Conservation (phyloP, 2,329 filamentous ascomycete species). For the Cladosporium austrohemisphaericum region DNA sequence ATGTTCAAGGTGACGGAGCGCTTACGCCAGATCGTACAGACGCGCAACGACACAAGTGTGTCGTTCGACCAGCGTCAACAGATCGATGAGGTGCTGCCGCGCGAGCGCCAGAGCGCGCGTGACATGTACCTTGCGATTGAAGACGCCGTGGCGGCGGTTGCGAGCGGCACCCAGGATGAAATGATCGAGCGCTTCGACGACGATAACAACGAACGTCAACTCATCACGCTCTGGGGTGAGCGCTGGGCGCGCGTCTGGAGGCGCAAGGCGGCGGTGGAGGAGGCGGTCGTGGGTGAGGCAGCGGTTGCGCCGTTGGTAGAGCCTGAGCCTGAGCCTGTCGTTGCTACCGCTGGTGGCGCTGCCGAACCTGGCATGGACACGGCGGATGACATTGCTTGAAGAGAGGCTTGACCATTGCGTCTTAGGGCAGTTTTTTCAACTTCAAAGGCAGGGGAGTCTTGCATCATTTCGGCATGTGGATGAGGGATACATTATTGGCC, state of each 20-base stretch:
- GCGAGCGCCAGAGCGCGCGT: constrained; percentile 70
- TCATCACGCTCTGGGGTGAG: constrained; percentile 75
- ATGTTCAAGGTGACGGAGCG: constrained; percentile 86
- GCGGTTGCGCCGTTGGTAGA: constrained; percentile 47
- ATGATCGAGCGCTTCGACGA: constrained; percentile 67
- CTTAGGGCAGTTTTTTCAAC: too few species aligned
- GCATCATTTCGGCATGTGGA: too few species aligned
- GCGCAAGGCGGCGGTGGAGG: constrained; percentile 79
- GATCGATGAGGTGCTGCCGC: constrained; percentile 62
- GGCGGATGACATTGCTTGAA: constrained; percentile 25
- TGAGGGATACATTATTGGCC: too few species aligned
- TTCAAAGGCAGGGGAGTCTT: too few species aligned
- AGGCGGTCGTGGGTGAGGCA: constrained; percentile 61
- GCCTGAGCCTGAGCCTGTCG: constrained; percentile 20
- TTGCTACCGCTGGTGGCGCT: constrained; percentile 20
- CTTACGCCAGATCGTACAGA: constrained; percentile 72
- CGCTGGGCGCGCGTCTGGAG: constrained; percentile 84
- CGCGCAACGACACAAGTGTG: constrained; percentile 56
- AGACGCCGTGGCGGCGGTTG: constrained; percentile 70
- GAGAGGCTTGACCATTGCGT: too few species aligned
- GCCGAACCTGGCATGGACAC: constrained; percentile 27
- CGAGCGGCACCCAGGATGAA: constrained; percentile 68
- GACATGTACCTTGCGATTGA: constrained; percentile 78
- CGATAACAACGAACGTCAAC: constrained; percentile 53
- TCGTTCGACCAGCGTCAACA: constrained; percentile 55